Base-by-base conservation (phyloP, 148 eudicot genomes). In the Silene uniflora region DNA sequence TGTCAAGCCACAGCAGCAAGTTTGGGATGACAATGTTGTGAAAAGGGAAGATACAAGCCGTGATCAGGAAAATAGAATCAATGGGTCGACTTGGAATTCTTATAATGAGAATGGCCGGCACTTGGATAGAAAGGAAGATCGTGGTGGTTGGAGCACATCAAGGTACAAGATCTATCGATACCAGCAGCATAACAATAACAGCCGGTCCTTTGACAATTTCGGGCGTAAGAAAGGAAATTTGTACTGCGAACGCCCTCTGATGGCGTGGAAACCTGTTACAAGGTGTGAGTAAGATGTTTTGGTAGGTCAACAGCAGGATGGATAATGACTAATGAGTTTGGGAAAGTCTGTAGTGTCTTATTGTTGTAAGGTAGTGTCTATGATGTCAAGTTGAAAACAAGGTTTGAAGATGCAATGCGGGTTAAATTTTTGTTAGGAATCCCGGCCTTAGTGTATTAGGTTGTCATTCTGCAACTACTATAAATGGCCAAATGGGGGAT, bases 91-190 rank as follows among this genome's bases (percentile, higher is more conserved):
- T 19, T 39, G 66, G 78, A 21, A 56, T 23, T 19, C 22, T 44
- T 21, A 67, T 58, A 23, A 63, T 42, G 60, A 17, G 18, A 4
- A 75, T 17, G 58, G 54, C 27, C 3, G 22, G 54, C 39, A 7
- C 22, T 9, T 67, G 25, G 54, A 75, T 17, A 75, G 64, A 62
- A 52, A 62, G 49, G 59, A 32, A 12, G 62, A 59, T 66, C 18
- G 71, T 24, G 62, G 69, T 21, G 63, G 73, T 29, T 73, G 78
- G 69, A 77, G 81, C 77, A 61, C 75, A 73, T 75, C 89, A 32
- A 82, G 89, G 82, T 81, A 76, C 73, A 85, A 82, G 76, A 79
- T 77, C 73, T 83, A 82, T 3, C 83, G 83, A 71, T 83, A 49
- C 60, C 56, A 69, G 13, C 56, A 69, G 13, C 19, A 74, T 22